phyloP scores from a whole-genome alignment of 78 protist species.

The Pigoraptor vietnamica region DNA sequence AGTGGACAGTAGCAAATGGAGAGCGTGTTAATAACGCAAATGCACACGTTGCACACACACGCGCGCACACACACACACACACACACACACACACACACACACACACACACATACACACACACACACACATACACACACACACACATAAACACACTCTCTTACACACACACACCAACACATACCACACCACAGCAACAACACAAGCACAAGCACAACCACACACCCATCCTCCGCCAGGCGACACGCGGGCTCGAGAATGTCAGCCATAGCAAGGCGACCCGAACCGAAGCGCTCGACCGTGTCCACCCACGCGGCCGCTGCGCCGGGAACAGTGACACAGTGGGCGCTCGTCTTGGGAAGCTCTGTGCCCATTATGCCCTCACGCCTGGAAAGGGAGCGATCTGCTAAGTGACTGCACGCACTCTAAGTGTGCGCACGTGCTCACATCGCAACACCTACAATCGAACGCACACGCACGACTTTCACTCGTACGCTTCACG shows the following conservation, averaged over 20 bases:
- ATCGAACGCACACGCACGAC: background rate
- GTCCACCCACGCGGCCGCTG: slow-evolving; percentile 79
- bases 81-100: too few relatives aligned
- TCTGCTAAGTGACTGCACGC: too few relatives aligned
- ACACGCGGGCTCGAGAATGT: slow-evolving; percentile 58
- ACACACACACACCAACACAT: background rate
- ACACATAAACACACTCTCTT: background rate
- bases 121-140: too few relatives aligned
- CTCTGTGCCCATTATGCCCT: background rate
- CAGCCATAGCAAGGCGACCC: slow-evolving; percentile 30
- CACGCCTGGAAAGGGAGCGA: background rate
- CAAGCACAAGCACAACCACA: background rate
- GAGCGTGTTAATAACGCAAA: too few relatives aligned
- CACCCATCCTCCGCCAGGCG: slow-evolving; percentile 56
- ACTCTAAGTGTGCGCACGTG: background rate
- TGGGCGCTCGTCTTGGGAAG: background rate
- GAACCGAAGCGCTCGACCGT: slow-evolving; percentile 42
- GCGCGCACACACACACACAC: too few relatives aligned
- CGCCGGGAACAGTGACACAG: slow-evolving; percentile 52
- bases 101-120: too few relatives aligned
- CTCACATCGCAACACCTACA: background rate
- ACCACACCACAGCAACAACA: background rate
- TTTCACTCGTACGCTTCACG: background rate
- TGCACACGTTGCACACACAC: too few relatives aligned
- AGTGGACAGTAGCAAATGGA: background rate